These are phyloP conservation scores for Neurospora sp. DNA, from an alignment of 495 filamentous ascomycete genomes.

Conservation along the genomic window DNA sequence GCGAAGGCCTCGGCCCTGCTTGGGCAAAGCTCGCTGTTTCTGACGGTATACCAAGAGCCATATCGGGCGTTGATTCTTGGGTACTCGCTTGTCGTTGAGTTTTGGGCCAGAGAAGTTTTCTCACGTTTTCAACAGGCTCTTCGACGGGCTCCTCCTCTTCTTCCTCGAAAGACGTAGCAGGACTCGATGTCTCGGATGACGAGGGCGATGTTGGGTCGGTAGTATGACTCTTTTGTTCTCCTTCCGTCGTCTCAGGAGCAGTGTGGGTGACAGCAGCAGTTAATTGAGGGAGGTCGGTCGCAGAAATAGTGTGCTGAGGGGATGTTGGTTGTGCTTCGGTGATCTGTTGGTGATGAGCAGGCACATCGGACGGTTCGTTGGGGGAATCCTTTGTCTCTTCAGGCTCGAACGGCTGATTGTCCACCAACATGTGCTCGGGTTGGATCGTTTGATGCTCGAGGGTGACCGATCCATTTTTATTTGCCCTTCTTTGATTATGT, in stretches of 20 bases:
- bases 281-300: not conserved
- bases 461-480: not conserved
- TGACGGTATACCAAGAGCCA: no score
- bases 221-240: not conserved
- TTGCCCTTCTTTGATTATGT: not conserved
- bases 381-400: not conserved
- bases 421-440: not conserved
- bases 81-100: not conserved
- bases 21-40: conserved; percentile 1
- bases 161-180: not conserved
- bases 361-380: not conserved
- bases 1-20: not conserved
- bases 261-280: not conserved
- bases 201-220: not conserved
- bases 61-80: not conserved
- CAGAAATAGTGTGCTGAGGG: not conserved
- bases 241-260: not conserved
- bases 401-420: not conserved
- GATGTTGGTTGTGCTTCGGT: not conserved
- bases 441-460: not conserved
- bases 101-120: conserved; percentile 19
- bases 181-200: not conserved
- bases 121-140: not conserved
- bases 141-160: not conserved
- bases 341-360: not conserved